These are phyloP conservation scores for Chrysanthemum seticuspe DNA, from an alignment of 129 eudicot genomes.

Conservation along the genomic window DNA sequence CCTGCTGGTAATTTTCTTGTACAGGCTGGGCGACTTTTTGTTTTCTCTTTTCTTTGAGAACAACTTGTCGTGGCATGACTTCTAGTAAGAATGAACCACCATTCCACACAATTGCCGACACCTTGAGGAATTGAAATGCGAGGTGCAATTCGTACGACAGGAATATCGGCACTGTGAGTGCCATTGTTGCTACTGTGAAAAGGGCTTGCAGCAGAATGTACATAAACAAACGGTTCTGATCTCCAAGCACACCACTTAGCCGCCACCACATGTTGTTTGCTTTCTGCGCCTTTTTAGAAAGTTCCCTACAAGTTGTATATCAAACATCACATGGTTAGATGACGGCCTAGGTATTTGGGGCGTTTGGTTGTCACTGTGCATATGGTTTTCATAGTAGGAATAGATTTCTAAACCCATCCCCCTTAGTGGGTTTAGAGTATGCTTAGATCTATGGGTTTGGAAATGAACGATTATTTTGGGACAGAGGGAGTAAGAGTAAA, in stretches of 20 bases:
- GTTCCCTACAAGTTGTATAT: conserved; percentile 55
- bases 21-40: conserved; percentile 41
- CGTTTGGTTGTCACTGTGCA: no score
- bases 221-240: conserved; percentile 85
- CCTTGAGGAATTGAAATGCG: conserved; percentile 80
- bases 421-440: no score
- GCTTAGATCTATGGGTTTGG: no score
- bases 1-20: conserved; percentile 28
- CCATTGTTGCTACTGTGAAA: conserved; percentile 86
- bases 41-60: conserved; percentile 83
- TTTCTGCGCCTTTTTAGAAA: conserved; percentile 90
- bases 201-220: conserved; percentile 74
- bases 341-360: no score
- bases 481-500: no score
- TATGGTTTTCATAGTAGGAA: no score
- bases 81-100: conserved; percentile 86
- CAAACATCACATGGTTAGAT: not conserved
- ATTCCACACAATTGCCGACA: conserved; percentile 81
- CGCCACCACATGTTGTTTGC: conserved; percentile 99
- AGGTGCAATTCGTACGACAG: conserved; percentile 70
- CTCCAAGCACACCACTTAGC: conserved; percentile 90
- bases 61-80: conserved; percentile 93
- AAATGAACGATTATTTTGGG: no score
- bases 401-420: no score
- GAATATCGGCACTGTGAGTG: conserved; percentile 94